These are phyloP conservation scores for Botrytis pseudocinerea DNA, from an alignment of 2,329 filamentous ascomycete species.

Conservation along the genomic window DNA sequence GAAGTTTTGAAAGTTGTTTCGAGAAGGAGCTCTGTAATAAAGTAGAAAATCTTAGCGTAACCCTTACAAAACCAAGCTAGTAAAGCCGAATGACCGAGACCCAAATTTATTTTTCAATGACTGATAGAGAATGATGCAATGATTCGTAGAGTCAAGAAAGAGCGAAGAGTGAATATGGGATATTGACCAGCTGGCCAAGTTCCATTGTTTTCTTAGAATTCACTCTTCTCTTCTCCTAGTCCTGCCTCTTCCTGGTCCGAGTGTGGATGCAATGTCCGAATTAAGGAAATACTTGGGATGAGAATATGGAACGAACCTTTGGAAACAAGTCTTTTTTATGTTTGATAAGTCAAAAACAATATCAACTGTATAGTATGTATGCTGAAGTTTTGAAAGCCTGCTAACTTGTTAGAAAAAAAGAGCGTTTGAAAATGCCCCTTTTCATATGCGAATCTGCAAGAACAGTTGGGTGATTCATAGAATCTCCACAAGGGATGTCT, in stretches of 20 bases:
- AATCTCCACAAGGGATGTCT: not conserved
- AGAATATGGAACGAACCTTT: not conserved
- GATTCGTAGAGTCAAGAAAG: not conserved
- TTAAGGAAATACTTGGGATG: not conserved
- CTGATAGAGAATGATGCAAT: not conserved
- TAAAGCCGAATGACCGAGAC: constrained; percentile 11
- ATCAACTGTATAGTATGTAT: not conserved
- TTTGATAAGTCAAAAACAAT: not conserved
- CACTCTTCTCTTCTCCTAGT: not conserved
- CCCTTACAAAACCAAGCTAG: not conserved
- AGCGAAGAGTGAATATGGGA: not conserved
- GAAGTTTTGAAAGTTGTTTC: not conserved
- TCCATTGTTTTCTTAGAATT: not conserved
- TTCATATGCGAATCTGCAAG: constrained; percentile 3
- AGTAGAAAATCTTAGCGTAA: constrained; percentile 16
- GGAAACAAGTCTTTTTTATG: not conserved
- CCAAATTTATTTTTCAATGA: not conserved
- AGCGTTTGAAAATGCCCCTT: not conserved
- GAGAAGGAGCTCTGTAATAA: constrained; percentile 10
- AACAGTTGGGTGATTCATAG: not conserved
- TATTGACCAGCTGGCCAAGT: not conserved
- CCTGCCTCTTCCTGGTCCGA: not conserved
- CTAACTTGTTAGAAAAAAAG: not conserved
- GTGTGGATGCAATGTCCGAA: not conserved
- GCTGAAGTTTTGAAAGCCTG: not conserved